Conservation (phyloP, 2,329 filamentous ascomycete species). For the Xylaria multiplex region DNA sequence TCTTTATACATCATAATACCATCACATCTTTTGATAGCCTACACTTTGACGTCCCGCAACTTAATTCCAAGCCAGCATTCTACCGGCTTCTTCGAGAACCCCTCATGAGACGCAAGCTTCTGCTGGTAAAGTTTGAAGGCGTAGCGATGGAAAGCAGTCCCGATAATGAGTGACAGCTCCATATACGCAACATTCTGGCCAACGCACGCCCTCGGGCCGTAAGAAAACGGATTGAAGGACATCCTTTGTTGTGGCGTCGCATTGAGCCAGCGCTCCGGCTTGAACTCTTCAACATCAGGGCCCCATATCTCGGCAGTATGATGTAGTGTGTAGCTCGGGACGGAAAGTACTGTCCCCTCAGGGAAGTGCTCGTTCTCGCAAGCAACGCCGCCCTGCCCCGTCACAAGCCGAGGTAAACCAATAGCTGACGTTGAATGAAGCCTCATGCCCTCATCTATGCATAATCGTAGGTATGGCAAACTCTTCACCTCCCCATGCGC, state of each 20-base stretch:
- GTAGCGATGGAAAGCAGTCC: conserved; percentile 32
- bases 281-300: conserved; percentile 30
- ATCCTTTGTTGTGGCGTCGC: conserved; percentile 26
- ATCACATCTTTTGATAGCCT: background rate
- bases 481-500: conserved; percentile 30
- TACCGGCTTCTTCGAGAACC: conserved; percentile 31
- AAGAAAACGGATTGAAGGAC: conserved; percentile 34
- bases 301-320: conserved; percentile 30
- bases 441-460: conserved; percentile 35
- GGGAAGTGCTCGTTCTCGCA: conserved; percentile 32
- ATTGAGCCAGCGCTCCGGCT: conserved; percentile 30
- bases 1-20: background rate
- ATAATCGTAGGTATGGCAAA: conserved; percentile 30
- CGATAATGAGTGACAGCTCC: conserved; percentile 32
- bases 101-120: conserved; percentile 30
- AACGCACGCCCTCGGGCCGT: conserved; percentile 31
- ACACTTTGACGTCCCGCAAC: conserved; percentile 21
- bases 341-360: conserved; percentile 30
- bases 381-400: conserved; percentile 13
- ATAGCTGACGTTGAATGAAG: conserved; percentile 32
- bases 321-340: conserved; percentile 34
- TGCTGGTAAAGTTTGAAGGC: conserved; percentile 31
- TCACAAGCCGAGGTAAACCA: conserved; percentile 31
- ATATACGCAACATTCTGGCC: conserved; percentile 34
- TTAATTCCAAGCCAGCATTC: conserved; percentile 35